Conservation (phyloP, 768 basidiomycete species). For the Kwoniella shandongensis region DNA sequence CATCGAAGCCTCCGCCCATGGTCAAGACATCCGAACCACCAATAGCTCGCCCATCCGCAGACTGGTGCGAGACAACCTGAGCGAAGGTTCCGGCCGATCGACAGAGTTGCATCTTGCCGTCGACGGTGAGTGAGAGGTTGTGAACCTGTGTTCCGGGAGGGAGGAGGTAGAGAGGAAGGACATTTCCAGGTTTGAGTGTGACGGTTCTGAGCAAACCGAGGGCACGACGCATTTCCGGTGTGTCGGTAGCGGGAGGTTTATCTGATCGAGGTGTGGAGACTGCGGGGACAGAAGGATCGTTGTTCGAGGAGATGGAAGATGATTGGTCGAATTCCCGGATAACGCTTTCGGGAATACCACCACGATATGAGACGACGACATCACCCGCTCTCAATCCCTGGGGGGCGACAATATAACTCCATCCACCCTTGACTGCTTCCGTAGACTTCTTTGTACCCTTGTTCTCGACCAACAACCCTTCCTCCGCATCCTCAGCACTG, state of each 20-base stretch:
- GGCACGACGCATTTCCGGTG: slow-evolving; percentile 59
- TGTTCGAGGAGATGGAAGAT: slow-evolving; percentile 3
- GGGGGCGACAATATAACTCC: slow-evolving; percentile 90
- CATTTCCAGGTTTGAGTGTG: slow-evolving; percentile 87
- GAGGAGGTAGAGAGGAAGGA: slow-evolving; percentile 84
- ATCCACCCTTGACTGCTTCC: slow-evolving; percentile 54
- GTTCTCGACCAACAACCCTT: slow-evolving; percentile 22
- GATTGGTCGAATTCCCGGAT: slow-evolving; percentile 59
- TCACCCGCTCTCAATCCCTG: slow-evolving; percentile 87
- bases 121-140: slow-evolving; percentile 72
- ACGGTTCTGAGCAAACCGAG: slow-evolving; percentile 78
- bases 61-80: slow-evolving; percentile 68
- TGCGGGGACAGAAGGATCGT: neutral
- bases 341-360: slow-evolving; percentile 75
- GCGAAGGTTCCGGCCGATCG: slow-evolving; percentile 87
- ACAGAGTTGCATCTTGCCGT: slow-evolving; percentile 76
- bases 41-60: slow-evolving; percentile 59
- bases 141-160: slow-evolving; percentile 91
- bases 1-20: slow-evolving; percentile 34
- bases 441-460: slow-evolving; percentile 9
- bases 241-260: slow-evolving; percentile 25
- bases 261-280: neutral
- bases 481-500: slow-evolving; percentile 21
- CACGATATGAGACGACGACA: slow-evolving; percentile 77
- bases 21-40: slow-evolving; percentile 43